Evolutionary conservation across 169 alveolate species (phyloP).

Genomic region (Eimeria falciformis): DNA sequence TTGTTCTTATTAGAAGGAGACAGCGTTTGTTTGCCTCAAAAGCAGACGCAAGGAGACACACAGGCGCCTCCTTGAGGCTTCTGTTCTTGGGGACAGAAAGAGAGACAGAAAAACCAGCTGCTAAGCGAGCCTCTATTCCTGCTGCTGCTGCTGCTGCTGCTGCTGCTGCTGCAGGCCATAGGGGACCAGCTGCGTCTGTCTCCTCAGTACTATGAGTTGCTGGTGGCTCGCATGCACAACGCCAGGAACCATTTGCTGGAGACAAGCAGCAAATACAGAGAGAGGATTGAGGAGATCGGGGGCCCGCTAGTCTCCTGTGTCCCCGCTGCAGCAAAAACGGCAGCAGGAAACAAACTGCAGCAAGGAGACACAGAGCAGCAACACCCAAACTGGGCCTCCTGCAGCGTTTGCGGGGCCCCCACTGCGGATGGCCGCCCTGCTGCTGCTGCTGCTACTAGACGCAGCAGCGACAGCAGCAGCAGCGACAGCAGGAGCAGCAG

Average conservation of each 20-base stretch:
- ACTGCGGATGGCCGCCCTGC: not conserved
- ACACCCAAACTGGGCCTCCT: not conserved
- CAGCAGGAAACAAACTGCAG: conserved; percentile 10
- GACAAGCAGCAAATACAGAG: not conserved
- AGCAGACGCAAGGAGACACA: not conserved
- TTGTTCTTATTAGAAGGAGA: not conserved
- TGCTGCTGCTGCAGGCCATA: conserved; percentile 65
- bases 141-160: conserved; percentile 3
- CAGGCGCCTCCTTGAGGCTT: not conserved
- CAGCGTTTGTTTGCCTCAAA: not conserved
- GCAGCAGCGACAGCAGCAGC: conserved; percentile 45
- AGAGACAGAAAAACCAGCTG: not conserved
- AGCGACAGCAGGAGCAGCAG: conserved; percentile 35
- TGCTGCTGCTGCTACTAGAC: not conserved
- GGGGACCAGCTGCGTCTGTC: conserved; percentile 75
- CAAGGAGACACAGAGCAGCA: not conserved
- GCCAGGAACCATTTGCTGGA: conserved; percentile 27
- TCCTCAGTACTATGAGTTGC: conserved; percentile 66
- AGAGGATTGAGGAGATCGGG: conserved; percentile 1
- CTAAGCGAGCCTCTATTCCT: not conserved
- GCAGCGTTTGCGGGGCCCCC: conserved; percentile 56
- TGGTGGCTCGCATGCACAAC: not conserved
- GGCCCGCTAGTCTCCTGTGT: not conserved
- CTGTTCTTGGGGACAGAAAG: not conserved
- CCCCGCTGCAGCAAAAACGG: not conserved